Conservation (phyloP, 306 rosid genomes). For the Herpetospermum pedunculosum region DNA sequence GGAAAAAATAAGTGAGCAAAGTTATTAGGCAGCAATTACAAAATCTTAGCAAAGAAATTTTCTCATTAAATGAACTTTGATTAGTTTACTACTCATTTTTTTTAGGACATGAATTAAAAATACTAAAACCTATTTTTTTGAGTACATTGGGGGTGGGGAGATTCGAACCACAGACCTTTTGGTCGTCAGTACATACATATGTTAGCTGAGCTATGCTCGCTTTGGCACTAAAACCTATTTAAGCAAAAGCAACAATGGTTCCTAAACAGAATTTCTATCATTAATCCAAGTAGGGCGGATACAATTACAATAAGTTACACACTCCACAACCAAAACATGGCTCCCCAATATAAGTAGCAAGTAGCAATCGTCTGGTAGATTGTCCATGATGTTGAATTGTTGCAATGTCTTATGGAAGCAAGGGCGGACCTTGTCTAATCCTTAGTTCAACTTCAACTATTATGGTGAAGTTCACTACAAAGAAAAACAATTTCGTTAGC, state of each 20-base stretch:
- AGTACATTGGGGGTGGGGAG: too few species aligned
- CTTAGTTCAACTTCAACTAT: slow-evolving; percentile 45
- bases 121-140: too few species aligned
- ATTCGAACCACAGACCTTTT: too few species aligned
- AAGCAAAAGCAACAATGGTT: not conserved
- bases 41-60: too few species aligned
- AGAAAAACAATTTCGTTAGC: not conserved
- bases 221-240: too few species aligned
- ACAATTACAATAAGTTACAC: not conserved
- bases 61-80: too few species aligned
- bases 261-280: not conserved
- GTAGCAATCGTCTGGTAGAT: slow-evolving; percentile 66
- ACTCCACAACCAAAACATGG: not conserved
- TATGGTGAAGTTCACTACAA: slow-evolving; percentile 76
- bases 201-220: too few species aligned
- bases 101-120: too few species aligned
- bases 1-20: too few species aligned
- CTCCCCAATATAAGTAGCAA: slow-evolving; percentile 83
- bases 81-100: too few species aligned
- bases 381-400: slow-evolving; percentile 38
- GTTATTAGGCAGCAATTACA: too few species aligned
- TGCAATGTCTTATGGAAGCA: slow-evolving; percentile 44
- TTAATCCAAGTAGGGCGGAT: not conserved
- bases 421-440: slow-evolving; percentile 39
- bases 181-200: too few species aligned